Percentiles rank a stretch among this genome's conserved stretches.
Conservation (phyloP, 2,329 filamentous ascomycete genomes). For the Iodosphaeria phyllophila region DNA sequence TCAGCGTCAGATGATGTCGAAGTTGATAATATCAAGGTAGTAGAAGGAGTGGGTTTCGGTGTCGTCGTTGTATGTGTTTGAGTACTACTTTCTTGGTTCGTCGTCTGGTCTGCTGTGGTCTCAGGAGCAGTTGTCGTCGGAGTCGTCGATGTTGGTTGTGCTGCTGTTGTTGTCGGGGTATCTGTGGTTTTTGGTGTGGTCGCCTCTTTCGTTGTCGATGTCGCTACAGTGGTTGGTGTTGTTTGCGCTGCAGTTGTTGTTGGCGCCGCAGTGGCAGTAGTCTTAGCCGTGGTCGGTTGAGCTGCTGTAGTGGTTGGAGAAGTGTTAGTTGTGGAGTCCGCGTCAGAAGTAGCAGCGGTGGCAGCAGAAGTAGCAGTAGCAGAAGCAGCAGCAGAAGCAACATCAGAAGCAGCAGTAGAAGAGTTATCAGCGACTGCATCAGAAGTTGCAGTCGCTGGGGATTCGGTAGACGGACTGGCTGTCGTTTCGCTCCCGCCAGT, state of each 20-base stretch:
- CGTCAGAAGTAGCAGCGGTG: neutral
- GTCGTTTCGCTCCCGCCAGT: no score
- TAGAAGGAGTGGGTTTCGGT: slow-evolving; percentile 2
- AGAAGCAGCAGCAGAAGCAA: slow-evolving; percentile 1
- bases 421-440: neutral
- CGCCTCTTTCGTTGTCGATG: neutral
- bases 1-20: slow-evolving; percentile 8
- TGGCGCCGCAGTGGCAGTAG: neutral
- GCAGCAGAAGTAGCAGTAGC: neutral
- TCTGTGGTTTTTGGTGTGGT: slow-evolving; percentile 3
- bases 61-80: neutral
- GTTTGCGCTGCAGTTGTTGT: neutral
- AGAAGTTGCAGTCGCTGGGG: slow-evolving; percentile 3
- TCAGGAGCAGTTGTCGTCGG: slow-evolving; percentile 3
- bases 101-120: slow-evolving; percentile 5
- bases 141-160: slow-evolving; percentile 1
- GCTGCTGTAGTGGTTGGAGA: neutral
- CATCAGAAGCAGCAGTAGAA: neutral
- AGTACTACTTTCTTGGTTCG: slow-evolving; percentile 1
- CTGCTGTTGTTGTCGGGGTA: slow-evolving; percentile 1
- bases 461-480: slow-evolving; percentile 1
- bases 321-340: slow-evolving; percentile 1
- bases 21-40: slow-evolving; percentile 7
- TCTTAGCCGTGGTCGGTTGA: neutral
- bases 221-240: neutral